A percentile compares a stretch with the other conserved stretches of the same genome.
These are phyloP conservation scores for Cercospora zeina DNA, from an alignment of 2,329 filamentous ascomycete species.

Conservation along the genomic window DNA sequence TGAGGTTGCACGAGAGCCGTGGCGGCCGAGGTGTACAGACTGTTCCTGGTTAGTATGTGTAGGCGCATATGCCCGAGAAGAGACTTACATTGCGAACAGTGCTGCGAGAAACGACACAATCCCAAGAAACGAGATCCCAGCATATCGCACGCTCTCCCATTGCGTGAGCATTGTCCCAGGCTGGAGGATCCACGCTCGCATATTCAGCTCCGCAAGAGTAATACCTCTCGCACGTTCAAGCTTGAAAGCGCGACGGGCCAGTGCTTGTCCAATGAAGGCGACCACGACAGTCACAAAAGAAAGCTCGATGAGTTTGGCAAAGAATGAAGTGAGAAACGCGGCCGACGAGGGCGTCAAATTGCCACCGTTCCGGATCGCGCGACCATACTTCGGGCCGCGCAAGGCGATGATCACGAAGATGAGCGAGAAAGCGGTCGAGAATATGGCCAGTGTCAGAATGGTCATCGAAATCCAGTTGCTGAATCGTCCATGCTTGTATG, in stretches of 20 bases:
- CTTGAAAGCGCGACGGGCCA: conserved; percentile 68
- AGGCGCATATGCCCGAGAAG: too few relatives aligned
- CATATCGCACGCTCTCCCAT: conserved; percentile 64
- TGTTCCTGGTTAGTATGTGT: background rate
- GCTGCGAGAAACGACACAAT: conserved; percentile 64
- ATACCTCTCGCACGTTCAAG: conserved; percentile 58
- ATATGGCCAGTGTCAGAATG: conserved; percentile 54
- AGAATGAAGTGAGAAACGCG: conserved; percentile 64
- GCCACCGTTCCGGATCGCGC: conserved; percentile 54
- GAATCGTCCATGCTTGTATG: conserved; percentile 22
- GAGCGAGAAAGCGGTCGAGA: conserved; percentile 64
- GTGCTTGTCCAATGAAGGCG: conserved; percentile 69
- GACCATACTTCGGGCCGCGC: conserved; percentile 63
- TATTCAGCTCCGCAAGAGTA: conserved; percentile 73
- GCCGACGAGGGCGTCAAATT: conserved; percentile 63
- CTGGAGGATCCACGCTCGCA: conserved; percentile 66
- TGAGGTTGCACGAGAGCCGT: conserved; percentile 74
- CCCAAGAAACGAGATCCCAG: conserved; percentile 64
- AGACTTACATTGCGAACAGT: conserved; percentile 56
- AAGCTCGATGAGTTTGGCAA: conserved; percentile 76
- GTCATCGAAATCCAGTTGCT: conserved; percentile 50
- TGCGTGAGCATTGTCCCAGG: conserved; percentile 69
- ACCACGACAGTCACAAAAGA: conserved; percentile 77
- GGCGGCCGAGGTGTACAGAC: conserved; percentile 72
- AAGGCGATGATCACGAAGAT: conserved; percentile 67